These are phyloP conservation scores for Solanum medicagineum DNA, from an alignment of 257 asterid genomes.

Conservation along the genomic window DNA sequence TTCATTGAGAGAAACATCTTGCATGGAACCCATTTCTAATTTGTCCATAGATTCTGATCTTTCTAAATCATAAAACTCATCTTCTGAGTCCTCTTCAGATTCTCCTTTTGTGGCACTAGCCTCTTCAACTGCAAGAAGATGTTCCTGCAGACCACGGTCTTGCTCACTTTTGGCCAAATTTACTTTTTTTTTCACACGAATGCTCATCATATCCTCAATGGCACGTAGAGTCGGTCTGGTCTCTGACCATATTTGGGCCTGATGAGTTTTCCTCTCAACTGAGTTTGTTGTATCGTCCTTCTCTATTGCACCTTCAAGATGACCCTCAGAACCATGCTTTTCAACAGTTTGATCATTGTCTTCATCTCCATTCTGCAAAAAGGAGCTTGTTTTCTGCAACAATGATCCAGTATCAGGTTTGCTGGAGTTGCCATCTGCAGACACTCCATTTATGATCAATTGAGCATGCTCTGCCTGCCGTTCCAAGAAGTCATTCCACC, in stretches of 20 bases:
- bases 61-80: constrained; percentile 86
- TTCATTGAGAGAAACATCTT: constrained; percentile 27
- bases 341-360: neutral
- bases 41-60: constrained; percentile 52
- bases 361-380: constrained; percentile 9
- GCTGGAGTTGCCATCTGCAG: constrained; percentile 5
- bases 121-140: neutral
- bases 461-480: constrained; percentile 47
- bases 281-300: constrained; percentile 19
- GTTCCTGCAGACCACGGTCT: neutral
- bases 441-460: constrained; percentile 18
- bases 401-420: constrained; percentile 16
- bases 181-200: constrained; percentile 42
- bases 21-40: constrained; percentile 22
- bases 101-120: constrained; percentile 12
- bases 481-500: constrained; percentile 66
- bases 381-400: constrained; percentile 14
- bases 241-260: constrained; percentile 60
- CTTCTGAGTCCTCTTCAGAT: constrained; percentile 84
- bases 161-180: constrained; percentile 18
- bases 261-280: constrained; percentile 28
- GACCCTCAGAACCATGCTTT: neutral
- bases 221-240: constrained; percentile 58
- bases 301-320: constrained; percentile 7
- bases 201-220: constrained; percentile 72